Evolutionary conservation across 2,329 filamentous ascomycete genomes (phyloP).

Genomic region (Fonsecaea monophora): DNA sequence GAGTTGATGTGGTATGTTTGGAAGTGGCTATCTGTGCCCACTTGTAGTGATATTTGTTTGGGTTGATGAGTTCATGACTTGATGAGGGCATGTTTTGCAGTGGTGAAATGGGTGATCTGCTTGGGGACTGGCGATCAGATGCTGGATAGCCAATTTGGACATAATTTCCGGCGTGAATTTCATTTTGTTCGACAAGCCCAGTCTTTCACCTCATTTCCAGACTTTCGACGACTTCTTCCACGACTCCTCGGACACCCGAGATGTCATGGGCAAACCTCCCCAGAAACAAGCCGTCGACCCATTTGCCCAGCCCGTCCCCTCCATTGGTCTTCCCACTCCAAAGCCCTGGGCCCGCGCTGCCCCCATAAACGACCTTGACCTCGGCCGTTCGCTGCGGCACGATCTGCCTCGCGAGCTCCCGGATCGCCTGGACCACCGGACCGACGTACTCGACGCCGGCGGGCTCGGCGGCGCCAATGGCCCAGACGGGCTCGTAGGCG

Average conservation of each 20-base stretch:
- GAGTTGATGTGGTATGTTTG: slow-evolving; percentile 4
- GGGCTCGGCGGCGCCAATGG: slow-evolving; percentile 76
- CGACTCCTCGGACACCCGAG: slow-evolving; percentile 72
- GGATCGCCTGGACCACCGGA: slow-evolving; percentile 70
- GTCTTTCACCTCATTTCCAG: slow-evolving; percentile 32
- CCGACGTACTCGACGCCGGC: slow-evolving; percentile 76
- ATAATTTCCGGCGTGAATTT: not conserved
- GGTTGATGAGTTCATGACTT: slow-evolving; percentile 24
- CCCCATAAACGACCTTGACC: slow-evolving; percentile 79
- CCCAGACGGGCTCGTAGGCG: slow-evolving; percentile 89
- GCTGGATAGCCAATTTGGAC: not conserved
- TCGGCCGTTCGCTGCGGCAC: slow-evolving; percentile 57
- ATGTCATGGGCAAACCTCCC: slow-evolving; percentile 83
- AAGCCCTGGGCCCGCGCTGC: slow-evolving; percentile 79
- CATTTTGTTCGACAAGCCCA: not conserved
- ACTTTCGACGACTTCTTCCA: slow-evolving; percentile 69
- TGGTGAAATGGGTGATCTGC: not conserved
- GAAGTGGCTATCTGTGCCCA: not conserved
- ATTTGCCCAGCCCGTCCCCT: slow-evolving; percentile 62
- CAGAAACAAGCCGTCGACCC: slow-evolving; percentile 80
- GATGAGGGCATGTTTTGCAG: slow-evolving; percentile 21
- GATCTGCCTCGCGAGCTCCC: slow-evolving; percentile 53
- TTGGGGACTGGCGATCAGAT: not conserved
- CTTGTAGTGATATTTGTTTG: not conserved
- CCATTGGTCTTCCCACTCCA: slow-evolving; percentile 57